Evolutionary conservation across 2,329 filamentous ascomycete genomes (phyloP).

Genomic region (Penicillium rolfsii): DNA sequence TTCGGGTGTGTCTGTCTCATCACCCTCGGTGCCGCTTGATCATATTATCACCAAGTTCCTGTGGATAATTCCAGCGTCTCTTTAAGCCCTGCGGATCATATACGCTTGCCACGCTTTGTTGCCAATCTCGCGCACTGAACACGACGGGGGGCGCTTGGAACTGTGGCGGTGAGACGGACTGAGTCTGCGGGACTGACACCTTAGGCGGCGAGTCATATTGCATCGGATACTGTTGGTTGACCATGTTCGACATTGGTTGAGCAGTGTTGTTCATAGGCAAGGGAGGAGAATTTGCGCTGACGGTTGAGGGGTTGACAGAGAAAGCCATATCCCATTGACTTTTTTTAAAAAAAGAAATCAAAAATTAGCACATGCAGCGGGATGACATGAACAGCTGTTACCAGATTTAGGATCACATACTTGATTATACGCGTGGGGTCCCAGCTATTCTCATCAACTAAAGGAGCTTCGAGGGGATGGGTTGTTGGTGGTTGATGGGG

Average conservation of each 20-base stretch:
- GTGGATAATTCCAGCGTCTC: slow-evolving; percentile 48
- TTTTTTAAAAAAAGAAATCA: slow-evolving; percentile 2
- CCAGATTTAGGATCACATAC: slow-evolving; percentile 58
- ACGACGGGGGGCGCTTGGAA: slow-evolving; percentile 41
- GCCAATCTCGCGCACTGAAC: slow-evolving; percentile 52
- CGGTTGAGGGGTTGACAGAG: slow-evolving; percentile 64
- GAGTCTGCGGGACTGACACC: slow-evolving; percentile 35
- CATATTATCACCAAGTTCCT: slow-evolving; percentile 35
- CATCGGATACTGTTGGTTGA: slow-evolving; percentile 39
- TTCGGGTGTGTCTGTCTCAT: slow-evolving; percentile 13
- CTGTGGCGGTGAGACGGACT: slow-evolving; percentile 39
- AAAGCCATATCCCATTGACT: slow-evolving; percentile 97
- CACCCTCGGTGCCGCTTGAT: slow-evolving; percentile 39
- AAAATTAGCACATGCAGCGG: slow-evolving; percentile 30
- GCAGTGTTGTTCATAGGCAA: slow-evolving; percentile 42
- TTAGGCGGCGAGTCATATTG: slow-evolving; percentile 40
- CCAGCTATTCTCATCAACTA: slow-evolving; percentile 73
- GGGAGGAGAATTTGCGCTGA: slow-evolving; percentile 47
- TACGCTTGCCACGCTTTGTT: slow-evolving; percentile 53
- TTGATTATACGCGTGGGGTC: slow-evolving; percentile 88
- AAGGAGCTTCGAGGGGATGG: slow-evolving; percentile 56
- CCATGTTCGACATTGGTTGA: slow-evolving; percentile 32
- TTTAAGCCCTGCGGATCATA: slow-evolving; percentile 52
- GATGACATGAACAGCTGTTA: background rate
- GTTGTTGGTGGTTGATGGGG: slow-evolving; percentile 40